phyloP scores from a whole-genome alignment of 1,139 yeast species.

The Spathaspora sp. region DNA sequence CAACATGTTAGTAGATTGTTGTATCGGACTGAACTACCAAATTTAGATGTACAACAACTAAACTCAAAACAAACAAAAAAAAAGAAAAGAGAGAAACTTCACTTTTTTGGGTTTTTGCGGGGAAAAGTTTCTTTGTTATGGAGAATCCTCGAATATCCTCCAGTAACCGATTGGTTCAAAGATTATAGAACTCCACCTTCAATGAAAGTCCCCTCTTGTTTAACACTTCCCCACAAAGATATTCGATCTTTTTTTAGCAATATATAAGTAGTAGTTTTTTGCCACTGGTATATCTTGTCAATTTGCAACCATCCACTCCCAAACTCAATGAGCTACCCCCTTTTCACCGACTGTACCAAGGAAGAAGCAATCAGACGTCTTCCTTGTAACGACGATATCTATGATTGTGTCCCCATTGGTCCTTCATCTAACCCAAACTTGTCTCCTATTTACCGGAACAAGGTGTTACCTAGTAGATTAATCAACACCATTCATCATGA shows the following conservation, averaged over 20 bases:
- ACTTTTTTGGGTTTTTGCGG: not conserved
- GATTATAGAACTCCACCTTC: not conserved
- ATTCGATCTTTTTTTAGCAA: not conserved
- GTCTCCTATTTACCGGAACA: conserved; percentile 15
- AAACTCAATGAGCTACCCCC: not conserved
- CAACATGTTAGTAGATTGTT: not conserved
- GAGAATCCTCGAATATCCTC: not conserved
- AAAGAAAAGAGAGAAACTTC: not conserved
- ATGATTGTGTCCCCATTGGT: conserved; percentile 6
- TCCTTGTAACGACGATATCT: conserved; percentile 13
- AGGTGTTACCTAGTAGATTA: conserved; percentile 10
- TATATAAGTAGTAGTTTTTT: not conserved
- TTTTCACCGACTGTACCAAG: not conserved
- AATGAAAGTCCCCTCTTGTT: not conserved
- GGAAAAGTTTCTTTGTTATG: not conserved
- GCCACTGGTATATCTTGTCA: not conserved
- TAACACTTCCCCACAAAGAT: not conserved
- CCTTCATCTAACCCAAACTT: conserved; percentile 10
- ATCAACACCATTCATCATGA: conserved; percentile 18
- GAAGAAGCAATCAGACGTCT: conserved; percentile 14
- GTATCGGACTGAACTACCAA: not conserved
- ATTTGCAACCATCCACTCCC: conserved; percentile 1
- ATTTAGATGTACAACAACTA: too few relatives aligned
- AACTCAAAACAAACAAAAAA: not conserved
- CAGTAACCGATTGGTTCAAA: not conserved